Base-by-base conservation (phyloP, 2,329 filamentous ascomycete genomes). In the Pyrenochaeta sp. region DNA sequence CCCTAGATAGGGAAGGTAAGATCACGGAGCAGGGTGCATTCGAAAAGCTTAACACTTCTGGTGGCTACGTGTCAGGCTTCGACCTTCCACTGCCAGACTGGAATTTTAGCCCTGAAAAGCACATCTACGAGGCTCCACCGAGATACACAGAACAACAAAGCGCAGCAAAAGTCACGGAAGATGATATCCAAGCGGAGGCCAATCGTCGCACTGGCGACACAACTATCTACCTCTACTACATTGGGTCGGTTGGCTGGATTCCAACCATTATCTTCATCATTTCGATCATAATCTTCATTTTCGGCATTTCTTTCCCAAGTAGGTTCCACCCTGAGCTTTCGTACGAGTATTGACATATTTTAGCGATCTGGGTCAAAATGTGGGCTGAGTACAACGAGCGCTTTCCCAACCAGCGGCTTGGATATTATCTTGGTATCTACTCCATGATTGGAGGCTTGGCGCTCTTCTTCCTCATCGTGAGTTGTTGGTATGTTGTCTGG, bases 311-410 rank as follows among this genome's bases (percentile, higher is more conserved):
- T 1, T 75, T 73, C 40, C 70, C 71, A 5, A 67, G 63, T 69
- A 62, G 61, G 65, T 66, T 15, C 11, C 17, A 10, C 4, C 2
- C 17, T 2, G 18, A 3, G 17, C 7, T 39, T 20, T 35, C 21
- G 2, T 4, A 40, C 37, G n/a, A 15, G 32, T 49, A 11, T 27
- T 39, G 36, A 39, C 11, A 12, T 47, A 46, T 30, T 4, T 17
- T 12, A 76, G 72, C 67, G 4, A 64, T 83, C 3, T 83, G 81
- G 81, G 72, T 83, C 6, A 77, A 81, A 51, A 78, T 79, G 67
- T 83, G 71, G 81, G 75, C 80, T 0, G 74, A 79, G 45, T 77
- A 75, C 35, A 80, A 79, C 36, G 66, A 72, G 3, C 46, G 61
- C 0, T 58, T 71, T 17, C 77, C 78, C 0, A 78, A 81, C 37